Evolutionary conservation across 345 rosid species (phyloP).

Genomic region (Bruguiera parviflora): DNA sequence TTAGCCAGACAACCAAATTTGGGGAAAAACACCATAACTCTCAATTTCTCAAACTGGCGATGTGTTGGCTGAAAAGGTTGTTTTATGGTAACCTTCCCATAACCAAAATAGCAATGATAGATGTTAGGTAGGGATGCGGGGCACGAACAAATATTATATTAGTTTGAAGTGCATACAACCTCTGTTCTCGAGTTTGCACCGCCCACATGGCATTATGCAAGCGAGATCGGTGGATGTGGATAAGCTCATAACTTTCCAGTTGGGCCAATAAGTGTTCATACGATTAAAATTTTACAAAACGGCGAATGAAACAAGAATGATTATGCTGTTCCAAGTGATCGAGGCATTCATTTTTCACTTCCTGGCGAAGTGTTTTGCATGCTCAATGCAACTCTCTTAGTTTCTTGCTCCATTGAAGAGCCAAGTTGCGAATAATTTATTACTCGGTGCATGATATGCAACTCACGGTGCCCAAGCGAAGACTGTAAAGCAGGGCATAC

Average conservation of each 20-base stretch:
- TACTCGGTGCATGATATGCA: conserved; percentile 1
- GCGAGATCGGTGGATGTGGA: neutral
- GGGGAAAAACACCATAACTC: too few species aligned
- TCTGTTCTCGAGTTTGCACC: neutral
- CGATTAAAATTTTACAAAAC: neutral
- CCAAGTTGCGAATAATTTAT: neutral
- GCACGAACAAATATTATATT: neutral
- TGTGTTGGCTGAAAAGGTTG: too few species aligned
- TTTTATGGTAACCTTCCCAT: too few species aligned
- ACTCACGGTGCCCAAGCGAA: neutral
- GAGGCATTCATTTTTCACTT: neutral
- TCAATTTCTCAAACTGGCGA: too few species aligned
- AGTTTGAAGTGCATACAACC: neutral
- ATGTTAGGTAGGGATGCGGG: neutral
- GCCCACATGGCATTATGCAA: conserved; percentile 5
- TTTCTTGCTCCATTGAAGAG: neutral
- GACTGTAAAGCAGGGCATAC: neutral
- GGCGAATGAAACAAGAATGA: neutral
- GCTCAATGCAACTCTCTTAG: too few species aligned
- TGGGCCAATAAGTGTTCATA: neutral
- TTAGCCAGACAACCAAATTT: too few species aligned
- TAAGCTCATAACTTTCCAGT: neutral
- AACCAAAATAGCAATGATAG: neutral
- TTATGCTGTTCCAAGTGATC: neutral
- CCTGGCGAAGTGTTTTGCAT: neutral